These are phyloP conservation scores for Angophora floribunda DNA, from an alignment of 345 rosid species.

Conservation along the genomic window DNA sequence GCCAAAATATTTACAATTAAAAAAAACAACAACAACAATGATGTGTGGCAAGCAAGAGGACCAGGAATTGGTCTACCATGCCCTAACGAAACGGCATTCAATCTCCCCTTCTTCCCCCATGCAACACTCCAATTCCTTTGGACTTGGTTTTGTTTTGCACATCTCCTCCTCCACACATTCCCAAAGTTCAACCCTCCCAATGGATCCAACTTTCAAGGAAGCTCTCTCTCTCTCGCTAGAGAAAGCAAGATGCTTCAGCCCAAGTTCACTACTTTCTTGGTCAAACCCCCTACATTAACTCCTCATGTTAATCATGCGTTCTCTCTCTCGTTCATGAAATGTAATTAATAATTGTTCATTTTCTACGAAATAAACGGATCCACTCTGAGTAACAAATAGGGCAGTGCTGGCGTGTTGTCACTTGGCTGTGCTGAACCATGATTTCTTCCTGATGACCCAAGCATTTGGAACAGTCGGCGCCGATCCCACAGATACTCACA, in stretches of 20 bases:
- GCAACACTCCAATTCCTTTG: conserved; percentile 13
- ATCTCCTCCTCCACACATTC: not conserved
- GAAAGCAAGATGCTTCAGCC: not conserved
- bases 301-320: not conserved
- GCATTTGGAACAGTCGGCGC: fast-evolving
- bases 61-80: conserved; percentile 22
- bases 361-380: not conserved
- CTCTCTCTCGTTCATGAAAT: not conserved
- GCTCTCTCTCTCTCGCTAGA: not conserved
- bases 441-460: fast-evolving
- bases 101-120: not conserved
- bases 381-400: fast-evolving
- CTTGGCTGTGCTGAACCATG: fast-evolving
- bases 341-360: fast-evolving
- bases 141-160: not conserved
- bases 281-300: not conserved
- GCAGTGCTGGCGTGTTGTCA: fast-evolving
- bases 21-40: not conserved
- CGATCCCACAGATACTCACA: fast-evolving
- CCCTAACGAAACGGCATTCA: conserved; percentile 41
- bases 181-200: not conserved
- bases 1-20: not conserved
- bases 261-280: not conserved
- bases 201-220: not conserved
- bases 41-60: not conserved